Base-by-base conservation (phyloP, 106 monocot species). In the Dactylorhiza incarnata region DNA sequence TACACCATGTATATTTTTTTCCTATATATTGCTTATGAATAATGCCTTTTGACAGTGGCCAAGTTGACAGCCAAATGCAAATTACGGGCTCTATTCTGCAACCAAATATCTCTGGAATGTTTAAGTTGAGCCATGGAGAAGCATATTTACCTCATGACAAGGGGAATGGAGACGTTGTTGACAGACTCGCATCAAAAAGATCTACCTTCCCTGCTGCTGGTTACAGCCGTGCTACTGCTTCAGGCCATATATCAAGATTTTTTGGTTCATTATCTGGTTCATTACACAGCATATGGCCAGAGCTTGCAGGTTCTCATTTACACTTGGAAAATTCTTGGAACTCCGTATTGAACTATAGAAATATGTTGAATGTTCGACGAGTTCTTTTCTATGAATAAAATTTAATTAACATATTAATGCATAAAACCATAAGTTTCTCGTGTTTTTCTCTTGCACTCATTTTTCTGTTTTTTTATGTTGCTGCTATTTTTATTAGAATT, bases 91-190 rank as follows among this genome's bases (percentile, higher is more conserved):
- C 99, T 17, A 94, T 99, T 76, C 72, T 91, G 86, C 91, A 90
- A 50, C 99, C 99, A 81, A 92, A 91, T 58, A 88, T 99, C 46
- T 91, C 94, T 80, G 99, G 99, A 78, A 88, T 84, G 84, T 88
- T 94, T 63, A 88, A 90, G 72, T 80, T 99, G 78, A 99, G 99
- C 76, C 99, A 91, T 76, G 99, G 99, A n/a, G 99, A 99, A 87
- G 99, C 99, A 71, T 99, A 99, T 80, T 74, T 99, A 83, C 94
- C 99, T 59, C 99, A 99, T 84, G 94, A 94, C 70, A 99, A 91
- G 73, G 87, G 99, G n/a, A 91, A 94, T 81, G 89, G 93, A 54
- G 85, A 81, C 45, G 78, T 78, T 53, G 71, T 82, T 67, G 85
- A 91, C 78, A 87, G 81, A 74, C 73, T 97, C 83, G 55, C 86